phyloP scores from a whole-genome alignment of 2,329 filamentous ascomycete species.

The Sarocladiaceae sp. region DNA sequence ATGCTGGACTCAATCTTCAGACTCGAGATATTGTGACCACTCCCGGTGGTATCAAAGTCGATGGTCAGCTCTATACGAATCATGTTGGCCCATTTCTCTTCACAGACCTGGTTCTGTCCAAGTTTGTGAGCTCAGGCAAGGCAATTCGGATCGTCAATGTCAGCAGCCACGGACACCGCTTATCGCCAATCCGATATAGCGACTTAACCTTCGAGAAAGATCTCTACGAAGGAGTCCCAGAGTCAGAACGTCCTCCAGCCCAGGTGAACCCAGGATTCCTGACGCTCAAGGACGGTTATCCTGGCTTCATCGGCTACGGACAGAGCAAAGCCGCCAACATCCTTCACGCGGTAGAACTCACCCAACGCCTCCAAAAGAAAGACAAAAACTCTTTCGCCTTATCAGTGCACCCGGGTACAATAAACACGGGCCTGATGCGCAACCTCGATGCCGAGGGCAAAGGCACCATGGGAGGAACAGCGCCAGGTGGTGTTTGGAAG shows the following conservation, averaged over 20 bases:
- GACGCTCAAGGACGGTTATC: constrained; percentile 1
- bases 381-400: constrained; percentile 5
- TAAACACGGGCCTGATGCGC: constrained; percentile 7
- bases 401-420: constrained; percentile 14
- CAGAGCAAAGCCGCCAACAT: constrained; percentile 23
- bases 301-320: constrained; percentile 16
- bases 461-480: neutral
- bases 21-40: neutral
- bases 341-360: constrained; percentile 16
- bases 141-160: constrained; percentile 37
- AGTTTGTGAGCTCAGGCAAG: constrained; percentile 17
- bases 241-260: neutral
- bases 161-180: constrained; percentile 37
- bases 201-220: constrained; percentile 35
- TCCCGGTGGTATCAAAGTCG: constrained; percentile 1
- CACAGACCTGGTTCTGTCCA: constrained; percentile 31
- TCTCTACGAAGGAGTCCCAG: neutral
- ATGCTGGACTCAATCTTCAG: constrained; percentile 6
- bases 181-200: constrained; percentile 36
- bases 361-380: constrained; percentile 7
- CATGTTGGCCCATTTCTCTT: constrained; percentile 35
- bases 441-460: neutral
- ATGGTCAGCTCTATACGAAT: constrained; percentile 46
- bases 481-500: constrained; percentile 3
- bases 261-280: neutral